Base-by-base conservation (phyloP, 169 alveolate species). In the Cryptosporidium ubiquitum region DNA sequence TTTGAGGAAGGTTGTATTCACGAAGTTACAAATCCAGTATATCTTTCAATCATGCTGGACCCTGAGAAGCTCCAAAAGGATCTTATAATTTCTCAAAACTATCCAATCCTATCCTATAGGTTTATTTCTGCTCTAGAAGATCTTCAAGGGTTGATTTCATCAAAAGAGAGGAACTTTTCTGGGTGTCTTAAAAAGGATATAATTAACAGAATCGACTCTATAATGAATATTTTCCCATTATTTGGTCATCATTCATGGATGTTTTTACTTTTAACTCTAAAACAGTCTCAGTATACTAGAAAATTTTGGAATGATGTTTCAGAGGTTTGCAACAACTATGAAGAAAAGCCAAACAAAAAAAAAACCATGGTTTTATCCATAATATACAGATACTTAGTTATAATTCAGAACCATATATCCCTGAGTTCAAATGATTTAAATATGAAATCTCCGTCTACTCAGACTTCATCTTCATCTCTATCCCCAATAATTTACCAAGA, bases 11-110 rank as follows among this genome's bases (percentile, higher is more conserved):
- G 37, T 5, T 55, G 1, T 40, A 70, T 26, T 18, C 42, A 70
- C 26, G 84, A 70, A 70, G 9, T 58, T 16, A 73, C 85, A 6
- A 58, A 73, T 57, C 85, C 85, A 3, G 64, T 42, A 4, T 35
- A 37, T 16, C 57, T 73, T 14, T 73, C 85, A 18, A 58, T 73
- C 29, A 55, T 73, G 85, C 64, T 73, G 3, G 85, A 73, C 55
- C 85, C 85, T 18, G 85, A 73, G 40, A 73, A 73, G 26, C 85
- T 73, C 35, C 85, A 73, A 40, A 73, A 73, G 20, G 85, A 73
- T 73, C 57, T 73, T 12, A 31, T 73, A 29, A n/a, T 73, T 26
- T 73, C 85, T n/a, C 70, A 73, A 35, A 52, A 57, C 7, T 73
- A 73, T 55, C 85, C 85, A 58, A 68, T 73, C 5, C 69, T 73